Evolutionary conservation across 2,329 filamentous ascomycete genomes (phyloP).

Genomic region (Botryotinia globosa): DNA sequence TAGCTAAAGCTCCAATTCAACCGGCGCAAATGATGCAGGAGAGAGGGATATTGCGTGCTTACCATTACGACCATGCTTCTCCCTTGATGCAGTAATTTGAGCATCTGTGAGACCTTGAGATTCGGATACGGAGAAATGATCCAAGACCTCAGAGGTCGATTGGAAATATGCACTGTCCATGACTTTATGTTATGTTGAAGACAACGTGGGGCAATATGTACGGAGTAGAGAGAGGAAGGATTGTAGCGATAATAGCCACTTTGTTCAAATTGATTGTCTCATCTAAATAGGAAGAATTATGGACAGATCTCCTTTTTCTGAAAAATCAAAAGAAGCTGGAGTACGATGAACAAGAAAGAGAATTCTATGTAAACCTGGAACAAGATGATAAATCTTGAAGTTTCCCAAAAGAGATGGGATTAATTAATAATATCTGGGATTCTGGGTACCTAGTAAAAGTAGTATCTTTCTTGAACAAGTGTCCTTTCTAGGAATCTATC

Average conservation of each 20-base stretch:
- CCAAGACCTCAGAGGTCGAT: slow-evolving; percentile 57
- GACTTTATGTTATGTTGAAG: slow-evolving; percentile 20
- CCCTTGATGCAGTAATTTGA: slow-evolving; percentile 55
- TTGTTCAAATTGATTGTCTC: slow-evolving; percentile 20
- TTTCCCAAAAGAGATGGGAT: neutral
- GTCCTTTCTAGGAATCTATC: neutral
- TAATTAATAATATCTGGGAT: neutral
- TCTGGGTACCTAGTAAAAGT: neutral
- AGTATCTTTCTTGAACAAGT: slow-evolving; percentile 2
- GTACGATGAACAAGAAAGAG: neutral
- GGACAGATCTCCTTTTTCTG: slow-evolving; percentile 13
- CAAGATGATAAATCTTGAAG: neutral
- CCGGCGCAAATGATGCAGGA: slow-evolving; percentile 21
- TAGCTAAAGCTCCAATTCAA: slow-evolving; percentile 25
- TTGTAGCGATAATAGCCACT: slow-evolving; percentile 23
- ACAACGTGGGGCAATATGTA: slow-evolving; percentile 12
- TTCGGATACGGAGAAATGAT: slow-evolving; percentile 55
- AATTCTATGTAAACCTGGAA: slow-evolving; percentile 2
- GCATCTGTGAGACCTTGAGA: slow-evolving; percentile 54
- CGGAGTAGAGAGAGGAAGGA: neutral
- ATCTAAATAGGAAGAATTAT: slow-evolving; percentile 16
- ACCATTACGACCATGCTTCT: slow-evolving; percentile 67
- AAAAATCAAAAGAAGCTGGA: neutral
- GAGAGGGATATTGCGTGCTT: slow-evolving; percentile 35
- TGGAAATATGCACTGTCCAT: slow-evolving; percentile 65